Evolutionary conservation across 495 filamentous ascomycete species (phyloP).

Genomic region (Cairneyella variabilis): DNA sequence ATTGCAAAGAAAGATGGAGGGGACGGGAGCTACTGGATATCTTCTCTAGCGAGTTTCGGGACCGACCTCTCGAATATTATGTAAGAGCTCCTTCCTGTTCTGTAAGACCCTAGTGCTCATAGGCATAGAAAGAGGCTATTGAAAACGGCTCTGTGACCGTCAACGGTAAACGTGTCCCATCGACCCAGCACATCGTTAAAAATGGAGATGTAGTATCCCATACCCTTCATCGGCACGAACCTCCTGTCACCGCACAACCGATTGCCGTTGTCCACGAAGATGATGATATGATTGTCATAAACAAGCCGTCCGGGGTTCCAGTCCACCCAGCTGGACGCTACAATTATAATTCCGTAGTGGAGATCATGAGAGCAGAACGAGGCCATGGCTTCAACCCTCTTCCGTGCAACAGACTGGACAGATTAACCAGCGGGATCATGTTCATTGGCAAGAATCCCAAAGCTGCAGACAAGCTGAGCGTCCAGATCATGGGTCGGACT

Average conservation of each 20-base stretch:
- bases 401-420: constrained; percentile 89
- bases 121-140: constrained; percentile 67
- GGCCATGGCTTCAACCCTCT: constrained; percentile 66
- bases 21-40: constrained; percentile 72
- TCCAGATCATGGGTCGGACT: constrained; percentile 66
- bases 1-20: constrained; percentile 86
- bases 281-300: constrained; percentile 87
- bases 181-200: constrained; percentile 55
- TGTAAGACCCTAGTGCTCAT: constrained; percentile 15
- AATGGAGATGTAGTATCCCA: constrained; percentile 88
- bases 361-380: constrained; percentile 84
- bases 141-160: constrained; percentile 68
- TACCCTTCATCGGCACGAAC: constrained; percentile 93
- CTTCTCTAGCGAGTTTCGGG: constrained; percentile 80
- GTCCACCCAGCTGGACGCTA: constrained; percentile 95
- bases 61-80: constrained; percentile 85
- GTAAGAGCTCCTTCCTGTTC: constrained; percentile 30
- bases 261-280: constrained; percentile 87
- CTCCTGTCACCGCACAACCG: constrained; percentile 75
- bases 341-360: constrained; percentile 87
- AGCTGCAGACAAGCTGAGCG: constrained; percentile 71
- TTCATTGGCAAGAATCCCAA: constrained; percentile 84
- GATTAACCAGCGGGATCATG: constrained; percentile 94
- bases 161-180: constrained; percentile 58
- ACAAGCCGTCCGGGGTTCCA: constrained; percentile 91